These are phyloP conservation scores for Pseudopyrenochaeta lycopersici DNA, from an alignment of 2,329 filamentous ascomycete genomes.

Conservation along the genomic window DNA sequence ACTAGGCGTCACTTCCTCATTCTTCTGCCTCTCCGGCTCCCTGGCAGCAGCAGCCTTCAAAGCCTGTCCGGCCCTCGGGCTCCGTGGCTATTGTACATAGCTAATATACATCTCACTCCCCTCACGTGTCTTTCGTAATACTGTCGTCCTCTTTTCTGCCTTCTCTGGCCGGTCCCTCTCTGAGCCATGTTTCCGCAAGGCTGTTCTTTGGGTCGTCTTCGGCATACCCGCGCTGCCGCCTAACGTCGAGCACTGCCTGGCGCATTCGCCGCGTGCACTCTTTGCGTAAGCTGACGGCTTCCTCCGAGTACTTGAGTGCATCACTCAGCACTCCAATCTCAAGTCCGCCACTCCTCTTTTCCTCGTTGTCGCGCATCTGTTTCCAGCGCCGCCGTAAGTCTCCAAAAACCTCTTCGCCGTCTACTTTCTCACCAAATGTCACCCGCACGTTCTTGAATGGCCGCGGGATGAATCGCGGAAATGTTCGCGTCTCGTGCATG, in stretches of 20 bases:
- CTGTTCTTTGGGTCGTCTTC: constrained; percentile 82
- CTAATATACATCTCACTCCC: constrained; percentile 1
- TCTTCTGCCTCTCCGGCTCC: no score
- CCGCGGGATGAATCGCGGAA: constrained; percentile 83
- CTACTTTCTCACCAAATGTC: constrained; percentile 80
- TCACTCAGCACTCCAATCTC: constrained; percentile 70
- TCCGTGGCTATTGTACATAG: constrained; percentile 2
- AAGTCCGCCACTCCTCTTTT: constrained; percentile 52
- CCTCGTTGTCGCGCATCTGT: constrained; percentile 66
- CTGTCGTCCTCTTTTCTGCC: constrained; percentile 70
- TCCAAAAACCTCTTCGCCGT: constrained; percentile 78
- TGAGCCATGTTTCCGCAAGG: constrained; percentile 81
- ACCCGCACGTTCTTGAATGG: constrained; percentile 74
- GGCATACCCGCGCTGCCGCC: constrained; percentile 74
- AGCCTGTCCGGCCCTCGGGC: no score
- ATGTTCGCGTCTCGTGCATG: constrained; percentile 84
- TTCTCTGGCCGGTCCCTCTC: constrained; percentile 62
- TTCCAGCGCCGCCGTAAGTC: constrained; percentile 80
- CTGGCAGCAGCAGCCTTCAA: no score
- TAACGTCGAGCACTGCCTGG: constrained; percentile 80
- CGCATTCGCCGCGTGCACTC: constrained; percentile 83
- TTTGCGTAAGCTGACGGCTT: constrained; percentile 78
- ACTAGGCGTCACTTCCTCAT: constrained; percentile 10
- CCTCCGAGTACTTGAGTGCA: constrained; percentile 71
- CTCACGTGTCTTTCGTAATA: constrained; percentile 65